Base-by-base conservation (phyloP, 73 alveolate species). In the Tetrahymena thermophila region DNA sequence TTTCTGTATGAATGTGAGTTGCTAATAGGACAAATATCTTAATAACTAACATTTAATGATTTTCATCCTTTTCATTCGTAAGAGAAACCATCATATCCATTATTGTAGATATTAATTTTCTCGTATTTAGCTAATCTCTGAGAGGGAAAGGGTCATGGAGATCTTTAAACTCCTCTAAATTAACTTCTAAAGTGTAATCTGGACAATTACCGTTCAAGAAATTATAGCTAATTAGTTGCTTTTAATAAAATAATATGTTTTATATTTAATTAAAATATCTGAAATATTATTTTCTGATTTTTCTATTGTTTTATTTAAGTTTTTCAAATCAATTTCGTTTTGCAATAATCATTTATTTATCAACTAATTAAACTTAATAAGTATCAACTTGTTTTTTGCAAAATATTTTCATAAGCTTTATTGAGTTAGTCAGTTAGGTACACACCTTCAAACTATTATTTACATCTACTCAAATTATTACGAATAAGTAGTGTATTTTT, bases 21-120 rank as follows among this genome's bases (percentile, higher is more conserved):
- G 97, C 96, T 11, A 97, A 95, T 10, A 98, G 96, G 35, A 97
- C 96, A 85, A 97, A 85, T 28, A 97, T 84, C 85, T 97, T 97
- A 34, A 97, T 97, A 28, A 97, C 96, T 84, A 97, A 95, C 28
- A 97, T 97, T 50, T 97, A 96, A 28, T 97, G 98, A 23, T 96
- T 84, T 43, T 96, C 96, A 93, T 97, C 99, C 56, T 97, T 94
- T 43, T 97, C 99, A 28, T 96, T 94, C 0, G 95, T 98, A 38
- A 98, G 96, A 31, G 85, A 16, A 94, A 98, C 95, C 35, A 97
- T 95, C 1, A 96, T 56, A 57, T 97, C 98, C 55, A 97, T 97
- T 10, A 97, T 97, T 0, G 99, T 98, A 84, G 97, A 98, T 9
- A 97, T 97, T 85, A 97, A 57, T 94, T 94, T 96, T 43, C 99